Conservation (phyloP, 768 basidiomycete genomes). For the Russula brevipes region DNA sequence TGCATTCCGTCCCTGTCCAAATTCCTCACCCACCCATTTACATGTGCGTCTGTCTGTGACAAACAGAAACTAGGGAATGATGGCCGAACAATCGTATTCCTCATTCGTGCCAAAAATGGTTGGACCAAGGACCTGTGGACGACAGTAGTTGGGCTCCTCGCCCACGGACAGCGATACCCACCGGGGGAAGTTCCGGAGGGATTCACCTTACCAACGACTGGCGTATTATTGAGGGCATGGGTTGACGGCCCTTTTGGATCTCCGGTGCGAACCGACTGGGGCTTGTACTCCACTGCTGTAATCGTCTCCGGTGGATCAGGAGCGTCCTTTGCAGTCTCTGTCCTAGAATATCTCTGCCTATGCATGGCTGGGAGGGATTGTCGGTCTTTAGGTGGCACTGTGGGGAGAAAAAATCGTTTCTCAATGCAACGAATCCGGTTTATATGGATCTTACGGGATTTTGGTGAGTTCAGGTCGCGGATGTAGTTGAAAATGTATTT, state of each 20-base stretch:
- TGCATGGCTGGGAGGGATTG: constrained; percentile 55
- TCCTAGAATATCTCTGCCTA: constrained; percentile 59
- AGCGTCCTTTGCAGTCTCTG: constrained; percentile 62
- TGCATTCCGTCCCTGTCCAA: constrained; percentile 58
- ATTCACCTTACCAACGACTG: constrained; percentile 36
- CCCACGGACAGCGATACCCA: constrained; percentile 30
- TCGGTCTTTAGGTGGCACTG: constrained; percentile 41
- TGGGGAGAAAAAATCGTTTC: constrained; percentile 40
- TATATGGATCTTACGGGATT: constrained; percentile 74
- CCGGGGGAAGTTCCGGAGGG: constrained; percentile 33
- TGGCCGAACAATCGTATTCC: constrained; percentile 55
- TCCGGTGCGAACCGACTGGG: constrained; percentile 54
- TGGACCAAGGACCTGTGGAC: constrained; percentile 67
- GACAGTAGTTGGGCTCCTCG: constrained; percentile 38
- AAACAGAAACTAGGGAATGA: constrained; percentile 39
- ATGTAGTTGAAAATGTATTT: background rate
- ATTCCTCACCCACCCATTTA: constrained; percentile 68
- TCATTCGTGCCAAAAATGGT: constrained; percentile 64
- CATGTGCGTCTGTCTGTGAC: constrained; percentile 57
- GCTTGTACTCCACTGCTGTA: constrained; percentile 50
- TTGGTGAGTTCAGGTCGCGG: constrained; percentile 44
- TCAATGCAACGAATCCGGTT: constrained; percentile 57
- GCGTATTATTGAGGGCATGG: constrained; percentile 50
- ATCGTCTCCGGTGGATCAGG: constrained; percentile 72
- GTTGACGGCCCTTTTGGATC: constrained; percentile 72